phyloP scores from a whole-genome alignment of 2,329 filamentous ascomycete species.

The Rutstroemia sp. region DNA sequence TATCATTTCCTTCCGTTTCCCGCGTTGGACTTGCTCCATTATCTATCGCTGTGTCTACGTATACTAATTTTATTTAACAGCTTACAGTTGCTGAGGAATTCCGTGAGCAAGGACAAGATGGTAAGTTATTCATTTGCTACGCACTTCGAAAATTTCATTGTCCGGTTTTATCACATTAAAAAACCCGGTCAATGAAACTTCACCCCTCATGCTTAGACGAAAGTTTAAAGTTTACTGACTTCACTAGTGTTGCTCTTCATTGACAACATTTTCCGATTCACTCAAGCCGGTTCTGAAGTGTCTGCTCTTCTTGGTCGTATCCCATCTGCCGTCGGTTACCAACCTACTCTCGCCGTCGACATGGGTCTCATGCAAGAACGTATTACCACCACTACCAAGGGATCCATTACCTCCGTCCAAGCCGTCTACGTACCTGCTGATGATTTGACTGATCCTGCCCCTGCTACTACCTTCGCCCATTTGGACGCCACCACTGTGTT shows the following conservation, averaged over 20 bases:
- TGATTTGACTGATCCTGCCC: conserved; percentile 99
- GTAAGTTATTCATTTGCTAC: conserved; percentile 37
- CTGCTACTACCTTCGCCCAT: conserved; percentile 98
- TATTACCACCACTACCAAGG: conserved; percentile 99
- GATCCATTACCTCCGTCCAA: conserved; percentile 99
- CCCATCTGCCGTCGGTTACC: conserved; percentile 99
- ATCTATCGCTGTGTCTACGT: background rate
- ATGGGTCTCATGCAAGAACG: conserved; percentile 99
- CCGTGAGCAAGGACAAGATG: conserved; percentile 75
- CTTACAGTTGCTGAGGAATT: conserved; percentile 76
- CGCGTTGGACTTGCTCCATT: background rate
- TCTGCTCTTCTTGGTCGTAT: conserved; percentile 99
- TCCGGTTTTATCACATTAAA: too few species aligned
- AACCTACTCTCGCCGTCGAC: conserved; percentile 95
- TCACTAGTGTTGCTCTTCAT: conserved; percentile 88
- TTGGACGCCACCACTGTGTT: conserved; percentile 99
- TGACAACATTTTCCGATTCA: conserved; percentile 99
- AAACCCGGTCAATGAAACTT: background rate
- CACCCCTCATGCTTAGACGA: too few species aligned
- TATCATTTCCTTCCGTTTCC: background rate
- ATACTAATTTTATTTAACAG: background rate
- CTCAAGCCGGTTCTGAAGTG: conserved; percentile 99
- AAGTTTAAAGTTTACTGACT: conserved; percentile 21
- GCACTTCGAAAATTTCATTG: background rate
- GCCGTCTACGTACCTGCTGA: conserved; percentile 99